A percentile compares a stretch with the other conserved stretches of the same genome.
Evolutionary conservation across 2,329 filamentous ascomycete genomes (phyloP).

Genomic region (Diaporthe sp.): DNA sequence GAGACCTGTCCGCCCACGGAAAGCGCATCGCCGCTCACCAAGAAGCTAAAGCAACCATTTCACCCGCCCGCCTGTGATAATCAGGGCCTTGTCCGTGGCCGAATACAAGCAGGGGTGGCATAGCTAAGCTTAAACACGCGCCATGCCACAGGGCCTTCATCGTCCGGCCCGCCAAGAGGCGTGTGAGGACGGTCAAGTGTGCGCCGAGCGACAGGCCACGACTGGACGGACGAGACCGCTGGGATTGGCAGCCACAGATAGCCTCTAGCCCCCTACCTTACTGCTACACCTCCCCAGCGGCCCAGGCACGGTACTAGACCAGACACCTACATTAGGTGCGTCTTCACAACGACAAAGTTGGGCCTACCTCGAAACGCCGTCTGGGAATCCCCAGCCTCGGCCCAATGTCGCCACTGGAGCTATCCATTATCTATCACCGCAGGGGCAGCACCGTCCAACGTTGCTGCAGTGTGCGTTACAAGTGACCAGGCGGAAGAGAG

Average conservation of each 20-base stretch:
- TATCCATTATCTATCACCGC: constrained; percentile 2
- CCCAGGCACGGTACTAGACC: background rate
- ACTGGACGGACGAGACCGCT: constrained; percentile 33
- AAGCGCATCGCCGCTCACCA: constrained; percentile 8
- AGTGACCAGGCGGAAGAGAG: constrained; percentile 12
- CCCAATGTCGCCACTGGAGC: constrained; percentile 31
- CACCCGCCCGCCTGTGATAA: constrained; percentile 18
- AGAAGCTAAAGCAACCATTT: constrained; percentile 3
- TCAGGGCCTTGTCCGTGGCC: constrained; percentile 15
- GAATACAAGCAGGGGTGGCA: constrained; percentile 28
- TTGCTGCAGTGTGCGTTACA: constrained; percentile 36
- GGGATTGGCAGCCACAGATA: constrained; percentile 31
- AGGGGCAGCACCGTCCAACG: constrained; percentile 19
- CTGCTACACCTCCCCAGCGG: constrained; percentile 6
- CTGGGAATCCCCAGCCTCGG: constrained; percentile 28
- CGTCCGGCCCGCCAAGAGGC: constrained; percentile 35
- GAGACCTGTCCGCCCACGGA: constrained; percentile 19
- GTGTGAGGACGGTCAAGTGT: constrained; percentile 35
- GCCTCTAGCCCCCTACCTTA: constrained; percentile 12
- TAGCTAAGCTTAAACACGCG: constrained; percentile 37
- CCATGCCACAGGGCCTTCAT: constrained; percentile 35
- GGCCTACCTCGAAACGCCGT: constrained; percentile 32
- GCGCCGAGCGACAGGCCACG: constrained; percentile 27
- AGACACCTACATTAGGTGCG: background rate
- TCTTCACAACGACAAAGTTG: constrained; percentile 17